Conservation (phyloP, 1,284 basidiomycete species). For the Pseudozyma tsukubaensis region DNA sequence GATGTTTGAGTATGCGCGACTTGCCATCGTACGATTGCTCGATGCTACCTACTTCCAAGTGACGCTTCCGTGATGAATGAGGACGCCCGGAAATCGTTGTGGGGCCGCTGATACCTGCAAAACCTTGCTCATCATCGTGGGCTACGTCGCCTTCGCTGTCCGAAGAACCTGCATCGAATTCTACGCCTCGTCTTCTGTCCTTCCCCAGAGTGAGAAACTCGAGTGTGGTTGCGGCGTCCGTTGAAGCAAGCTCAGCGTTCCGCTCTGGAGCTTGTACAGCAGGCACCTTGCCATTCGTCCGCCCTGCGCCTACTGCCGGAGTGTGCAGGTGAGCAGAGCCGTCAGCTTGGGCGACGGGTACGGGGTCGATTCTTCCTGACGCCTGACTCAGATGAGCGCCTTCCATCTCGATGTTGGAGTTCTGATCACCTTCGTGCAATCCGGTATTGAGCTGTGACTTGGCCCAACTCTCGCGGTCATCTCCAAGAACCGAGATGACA, state of each 20-base stretch:
- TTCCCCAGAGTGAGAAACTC: constrained; percentile 48
- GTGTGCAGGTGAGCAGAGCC: background rate
- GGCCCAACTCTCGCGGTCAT: constrained; percentile 25
- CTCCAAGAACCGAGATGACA: constrained; percentile 38
- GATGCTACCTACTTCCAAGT: constrained; percentile 3
- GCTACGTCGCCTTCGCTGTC: constrained; percentile 31
- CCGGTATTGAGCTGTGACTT: background rate
- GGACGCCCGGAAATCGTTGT: background rate
- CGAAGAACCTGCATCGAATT: constrained; percentile 30
- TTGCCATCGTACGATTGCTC: constrained; percentile 10
- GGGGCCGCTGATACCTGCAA: background rate
- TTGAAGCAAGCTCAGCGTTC: constrained; percentile 43
- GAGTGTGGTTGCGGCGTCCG: constrained; percentile 43
- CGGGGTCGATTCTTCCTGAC: background rate
- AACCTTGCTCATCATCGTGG: background rate
- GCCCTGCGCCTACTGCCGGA: background rate
- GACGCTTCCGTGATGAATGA: constrained; percentile 2
- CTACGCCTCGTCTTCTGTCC: constrained; percentile 38
- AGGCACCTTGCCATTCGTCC: constrained; percentile 1
- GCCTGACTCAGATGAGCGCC: background rate
- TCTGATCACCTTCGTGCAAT: background rate
- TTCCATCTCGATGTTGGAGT: background rate
- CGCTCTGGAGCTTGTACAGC: constrained; percentile 14
- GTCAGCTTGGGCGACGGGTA: background rate
- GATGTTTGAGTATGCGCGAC: constrained; percentile 42